Evolutionary conservation across 2,329 filamentous ascomycete species (phyloP).

Genomic region (Annulohypoxylon truncatum): DNA sequence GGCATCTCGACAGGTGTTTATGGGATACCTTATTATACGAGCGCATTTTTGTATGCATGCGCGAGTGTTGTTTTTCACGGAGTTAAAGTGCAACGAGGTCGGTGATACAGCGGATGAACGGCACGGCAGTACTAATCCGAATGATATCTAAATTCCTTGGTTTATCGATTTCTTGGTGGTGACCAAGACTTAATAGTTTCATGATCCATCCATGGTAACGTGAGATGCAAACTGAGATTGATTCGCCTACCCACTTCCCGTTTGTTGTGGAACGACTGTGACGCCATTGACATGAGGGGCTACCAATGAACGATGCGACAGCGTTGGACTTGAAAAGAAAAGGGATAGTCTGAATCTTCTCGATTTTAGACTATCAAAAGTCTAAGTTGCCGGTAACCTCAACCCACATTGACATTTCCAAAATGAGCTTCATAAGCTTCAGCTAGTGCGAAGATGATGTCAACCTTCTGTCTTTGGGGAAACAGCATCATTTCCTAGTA

Average conservation of each 20-base stretch:
- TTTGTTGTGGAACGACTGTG: conserved; percentile 26
- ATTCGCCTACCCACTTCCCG: conserved; percentile 6
- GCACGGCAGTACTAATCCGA: neutral
- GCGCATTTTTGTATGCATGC: conserved; percentile 53
- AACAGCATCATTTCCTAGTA: neutral
- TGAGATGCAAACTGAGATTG: conserved; percentile 7
- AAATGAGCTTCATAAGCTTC: conserved; percentile 35
- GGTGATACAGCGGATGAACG: neutral
- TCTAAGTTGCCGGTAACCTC: neutral
- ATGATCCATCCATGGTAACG: conserved; percentile 8
- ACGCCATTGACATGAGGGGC: conserved; percentile 31
- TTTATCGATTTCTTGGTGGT: conserved; percentile 10
- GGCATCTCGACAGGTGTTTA: conserved; percentile 54
- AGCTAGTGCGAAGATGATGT: conserved; percentile 34
- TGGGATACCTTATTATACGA: conserved; percentile 56
- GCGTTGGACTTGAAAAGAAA: conserved; percentile 17
- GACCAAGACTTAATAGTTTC: conserved; percentile 12
- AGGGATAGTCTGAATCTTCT: conserved; percentile 21
- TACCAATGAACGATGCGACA: conserved; percentile 11
- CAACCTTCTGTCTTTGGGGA: conserved; percentile 25
- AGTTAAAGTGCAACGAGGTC: conserved; percentile 37
- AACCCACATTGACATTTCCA: conserved; percentile 9
- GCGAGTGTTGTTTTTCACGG: conserved; percentile 52
- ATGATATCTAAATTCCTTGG: conserved; percentile 3
- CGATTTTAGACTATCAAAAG: neutral